These are phyloP conservation scores for Pyronema omphalodes DNA, from an alignment of 495 filamentous ascomycete genomes.

Conservation along the genomic window DNA sequence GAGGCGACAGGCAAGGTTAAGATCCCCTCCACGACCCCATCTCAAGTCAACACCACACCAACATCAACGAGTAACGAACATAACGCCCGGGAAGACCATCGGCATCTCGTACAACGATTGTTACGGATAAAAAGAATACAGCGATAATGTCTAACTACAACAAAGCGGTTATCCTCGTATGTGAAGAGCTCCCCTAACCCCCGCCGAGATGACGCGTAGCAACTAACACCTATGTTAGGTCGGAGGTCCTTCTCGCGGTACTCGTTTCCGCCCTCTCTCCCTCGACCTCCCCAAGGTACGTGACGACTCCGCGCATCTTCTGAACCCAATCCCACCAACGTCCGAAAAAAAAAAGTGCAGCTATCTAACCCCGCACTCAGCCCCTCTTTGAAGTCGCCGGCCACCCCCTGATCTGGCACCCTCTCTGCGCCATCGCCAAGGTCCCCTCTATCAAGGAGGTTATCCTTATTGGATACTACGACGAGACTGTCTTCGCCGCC, in stretches of 20 bases:
- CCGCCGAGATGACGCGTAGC: not conserved
- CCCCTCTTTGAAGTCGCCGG: constrained; percentile 97
- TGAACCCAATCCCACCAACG: constrained; percentile 2
- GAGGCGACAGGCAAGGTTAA: too few species aligned
- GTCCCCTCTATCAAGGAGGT: constrained; percentile 89
- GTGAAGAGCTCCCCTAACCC: constrained; percentile 5
- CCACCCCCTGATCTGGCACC: constrained; percentile 96
- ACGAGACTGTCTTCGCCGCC: constrained; percentile 87
- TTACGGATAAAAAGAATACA: too few species aligned
- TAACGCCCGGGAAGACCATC: too few species aligned
- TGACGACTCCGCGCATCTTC: not conserved
- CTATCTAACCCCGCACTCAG: constrained; percentile 30
- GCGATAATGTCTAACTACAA: constrained; percentile 27
- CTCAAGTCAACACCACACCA: too few species aligned
- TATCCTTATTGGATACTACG: constrained; percentile 95
- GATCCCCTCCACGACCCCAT: too few species aligned
- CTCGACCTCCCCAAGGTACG: constrained; percentile 90
- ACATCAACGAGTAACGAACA: too few species aligned
- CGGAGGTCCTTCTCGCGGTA: constrained; percentile 84
- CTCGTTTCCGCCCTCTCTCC: constrained; percentile 86
- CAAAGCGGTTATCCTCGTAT: constrained; percentile 54
- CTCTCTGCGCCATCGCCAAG: constrained; percentile 77
- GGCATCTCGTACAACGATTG: too few species aligned
- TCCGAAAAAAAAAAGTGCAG: constrained; percentile 1
- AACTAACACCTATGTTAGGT: constrained; percentile 35